Evolutionary conservation across 2,329 filamentous ascomycete genomes (phyloP), one percentile per base, ranked within the genome.

Genomic region (Stachybotrys chartarum): DNA sequence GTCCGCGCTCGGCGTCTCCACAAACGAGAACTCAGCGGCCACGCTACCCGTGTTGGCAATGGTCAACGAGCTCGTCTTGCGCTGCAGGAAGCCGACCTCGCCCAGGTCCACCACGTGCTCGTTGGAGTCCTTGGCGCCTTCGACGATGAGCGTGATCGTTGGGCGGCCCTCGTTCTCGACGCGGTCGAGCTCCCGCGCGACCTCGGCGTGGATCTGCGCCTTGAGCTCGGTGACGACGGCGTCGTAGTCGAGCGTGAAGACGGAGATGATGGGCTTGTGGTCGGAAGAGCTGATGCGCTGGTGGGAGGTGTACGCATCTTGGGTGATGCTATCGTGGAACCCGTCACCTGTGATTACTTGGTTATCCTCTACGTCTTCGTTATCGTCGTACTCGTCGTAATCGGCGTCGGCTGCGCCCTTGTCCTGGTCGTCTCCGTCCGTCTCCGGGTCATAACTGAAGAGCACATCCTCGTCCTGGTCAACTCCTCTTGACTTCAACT

Each of bases 1-100:
- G 2, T 78, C 75, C 1, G 75, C 73, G 3, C 35, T 42, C 3
- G 88, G 86, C 59, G 85, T 85, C 56, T 91, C 87, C 1, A 92
- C 83, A 67, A 99, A 96, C 1, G 80, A 82, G 64, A 97, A 87
- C 0, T 78, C 88, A 0, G 94, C 92, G 3, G 85, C 72, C 0
- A 95, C 90, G 31, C 90, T 81, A 3, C 94, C 88, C 0, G 94
- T 99, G 63, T 99, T 99, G 30, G 94, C 94, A 55, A 99, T 83
- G 0, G 92, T 97, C 48, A 97, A 69, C 4, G 78, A 82, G 5
- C 86, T 81, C 8, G 77, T 79, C 61, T 87, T 83, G 7, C 78
- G 81, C 57, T 87, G 81, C 45, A 87, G 77, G 64, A 88, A 95
- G 3, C 80, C 76, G 2, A 97, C 75, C 4, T 85, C 75, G 1